A percentile compares a stretch with the other conserved stretches of the same genome.
Evolutionary conservation across 306 rosid species (phyloP).

Genomic region (Sindora glabra): DNA sequence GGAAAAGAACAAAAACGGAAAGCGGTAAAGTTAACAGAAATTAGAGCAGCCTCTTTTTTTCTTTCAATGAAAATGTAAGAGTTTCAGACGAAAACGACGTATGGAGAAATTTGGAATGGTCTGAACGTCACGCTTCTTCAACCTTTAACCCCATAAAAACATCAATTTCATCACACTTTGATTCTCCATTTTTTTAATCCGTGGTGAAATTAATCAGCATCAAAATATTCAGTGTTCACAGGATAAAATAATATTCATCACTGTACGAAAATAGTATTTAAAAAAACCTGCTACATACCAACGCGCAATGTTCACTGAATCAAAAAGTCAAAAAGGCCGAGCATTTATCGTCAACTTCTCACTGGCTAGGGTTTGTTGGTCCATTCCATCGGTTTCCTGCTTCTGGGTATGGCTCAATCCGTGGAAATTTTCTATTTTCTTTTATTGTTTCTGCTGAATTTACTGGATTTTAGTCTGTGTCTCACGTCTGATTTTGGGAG

Average conservation of each 20-base stretch:
- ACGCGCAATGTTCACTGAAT: too few species aligned
- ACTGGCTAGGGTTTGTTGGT: conserved; percentile 53
- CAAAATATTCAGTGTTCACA: not conserved
- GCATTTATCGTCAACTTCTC: conserved; percentile 44
- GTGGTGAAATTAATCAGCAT: not conserved
- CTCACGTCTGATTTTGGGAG: not conserved
- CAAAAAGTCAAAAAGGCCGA: conserved; percentile 50
- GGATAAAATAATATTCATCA: too few species aligned
- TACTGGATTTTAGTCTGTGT: conserved; percentile 22
- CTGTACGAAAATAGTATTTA: not conserved
- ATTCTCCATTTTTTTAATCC: conserved; percentile 25
- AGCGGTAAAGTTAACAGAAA: not conserved
- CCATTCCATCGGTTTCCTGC: conserved; percentile 33
- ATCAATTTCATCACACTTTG: conserved; percentile 27
- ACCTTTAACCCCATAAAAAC: conserved; percentile 12
- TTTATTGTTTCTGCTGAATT: conserved; percentile 4
- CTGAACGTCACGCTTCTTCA: conserved; percentile 65
- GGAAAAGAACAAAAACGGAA: conserved; percentile 24
- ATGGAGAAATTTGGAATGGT: conserved; percentile 50
- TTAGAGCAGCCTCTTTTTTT: too few species aligned
- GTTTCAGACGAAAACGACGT: conserved; percentile 48
- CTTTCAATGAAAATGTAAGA: conserved; percentile 14
- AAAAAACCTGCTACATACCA: too few species aligned
- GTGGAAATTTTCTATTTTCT: conserved; percentile 9
- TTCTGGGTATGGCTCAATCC: conserved; percentile 39